A percentile compares a stretch with the other conserved stretches of the same genome.
Conservation (phyloP, 352 stramenopile genomes). For the Pythium angustatum region DNA sequence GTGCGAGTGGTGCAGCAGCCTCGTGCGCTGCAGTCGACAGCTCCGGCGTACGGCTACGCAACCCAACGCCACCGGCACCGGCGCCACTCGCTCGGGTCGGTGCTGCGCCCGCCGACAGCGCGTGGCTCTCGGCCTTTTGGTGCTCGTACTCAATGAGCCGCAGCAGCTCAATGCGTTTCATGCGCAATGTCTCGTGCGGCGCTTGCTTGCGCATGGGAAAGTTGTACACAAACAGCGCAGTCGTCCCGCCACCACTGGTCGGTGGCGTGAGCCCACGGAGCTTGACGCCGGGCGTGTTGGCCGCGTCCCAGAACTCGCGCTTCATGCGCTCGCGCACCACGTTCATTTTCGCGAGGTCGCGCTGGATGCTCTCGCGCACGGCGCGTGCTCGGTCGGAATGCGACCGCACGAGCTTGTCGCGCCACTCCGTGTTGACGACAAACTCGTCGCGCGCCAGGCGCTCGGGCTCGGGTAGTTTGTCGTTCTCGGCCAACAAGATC, state of each 20-base stretch:
- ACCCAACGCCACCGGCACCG: not conserved
- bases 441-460: constrained; percentile 86
- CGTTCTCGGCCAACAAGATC: constrained; percentile 70
- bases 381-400: constrained; percentile 61
- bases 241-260: no score
- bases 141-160: constrained; percentile 68
- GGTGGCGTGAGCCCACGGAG: constrained; percentile 55
- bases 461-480: constrained; percentile 60
- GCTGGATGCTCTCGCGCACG: constrained; percentile 64
- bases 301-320: constrained; percentile 89
- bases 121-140: constrained; percentile 48
- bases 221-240: constrained; percentile 67
- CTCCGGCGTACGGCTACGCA: constrained; percentile 10
- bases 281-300: constrained; percentile 63
- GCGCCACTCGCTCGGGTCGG: not conserved
- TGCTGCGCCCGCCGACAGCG: not conserved
- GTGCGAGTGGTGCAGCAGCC: constrained; percentile 31
- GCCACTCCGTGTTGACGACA: constrained; percentile 85
- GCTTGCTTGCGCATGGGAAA: constrained; percentile 68
- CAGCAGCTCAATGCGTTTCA: constrained; percentile 59
- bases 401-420: constrained; percentile 47
- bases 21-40: constrained; percentile 3
- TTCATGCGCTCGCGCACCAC: constrained; percentile 88
- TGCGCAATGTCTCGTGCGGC: constrained; percentile 50
- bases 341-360: constrained; percentile 71